Conservation (phyloP, 2,329 filamentous ascomycete species). For the Aspergillus quadricinctus region DNA sequence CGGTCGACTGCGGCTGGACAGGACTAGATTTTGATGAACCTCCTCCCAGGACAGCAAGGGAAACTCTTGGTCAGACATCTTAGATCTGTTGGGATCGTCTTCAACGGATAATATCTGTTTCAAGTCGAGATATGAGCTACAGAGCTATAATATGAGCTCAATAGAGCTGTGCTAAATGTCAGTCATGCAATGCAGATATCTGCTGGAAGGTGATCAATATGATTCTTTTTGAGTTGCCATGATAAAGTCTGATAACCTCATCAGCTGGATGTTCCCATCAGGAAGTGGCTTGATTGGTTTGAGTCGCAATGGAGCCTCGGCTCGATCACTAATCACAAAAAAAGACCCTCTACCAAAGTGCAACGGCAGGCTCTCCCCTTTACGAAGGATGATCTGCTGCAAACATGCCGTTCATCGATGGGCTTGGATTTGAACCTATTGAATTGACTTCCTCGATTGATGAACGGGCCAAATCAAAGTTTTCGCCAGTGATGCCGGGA, state of each 20-base stretch:
- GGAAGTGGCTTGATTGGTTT: not conserved
- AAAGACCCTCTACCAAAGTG: not conserved
- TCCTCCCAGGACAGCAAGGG: not conserved
- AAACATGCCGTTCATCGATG: not conserved
- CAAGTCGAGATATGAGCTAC: not conserved
- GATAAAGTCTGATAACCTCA: not conserved
- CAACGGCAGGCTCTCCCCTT: too few relatives aligned
- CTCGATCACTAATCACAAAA: not conserved
- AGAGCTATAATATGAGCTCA: not conserved
- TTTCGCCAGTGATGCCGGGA: not conserved
- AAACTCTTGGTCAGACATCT: not conserved
- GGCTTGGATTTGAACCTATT: not conserved
- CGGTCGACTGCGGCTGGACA: not conserved
- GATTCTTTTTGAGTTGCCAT: not conserved
- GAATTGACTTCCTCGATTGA: not conserved
- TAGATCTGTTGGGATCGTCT: not conserved
- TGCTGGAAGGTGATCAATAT: not conserved
- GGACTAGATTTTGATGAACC: not conserved
- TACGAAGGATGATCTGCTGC: too few relatives aligned
- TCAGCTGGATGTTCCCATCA: not conserved
- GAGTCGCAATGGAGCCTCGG: not conserved
- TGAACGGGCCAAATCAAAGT: not conserved
- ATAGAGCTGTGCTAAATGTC: not conserved
- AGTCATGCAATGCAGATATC: not conserved
- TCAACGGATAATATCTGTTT: not conserved